Percentiles rank a stretch among this genome's conserved stretches.
These are phyloP conservation scores for Pseudogymnoascus sp. DNA, from an alignment of 2,329 filamentous ascomycete genomes.

Conservation along the genomic window DNA sequence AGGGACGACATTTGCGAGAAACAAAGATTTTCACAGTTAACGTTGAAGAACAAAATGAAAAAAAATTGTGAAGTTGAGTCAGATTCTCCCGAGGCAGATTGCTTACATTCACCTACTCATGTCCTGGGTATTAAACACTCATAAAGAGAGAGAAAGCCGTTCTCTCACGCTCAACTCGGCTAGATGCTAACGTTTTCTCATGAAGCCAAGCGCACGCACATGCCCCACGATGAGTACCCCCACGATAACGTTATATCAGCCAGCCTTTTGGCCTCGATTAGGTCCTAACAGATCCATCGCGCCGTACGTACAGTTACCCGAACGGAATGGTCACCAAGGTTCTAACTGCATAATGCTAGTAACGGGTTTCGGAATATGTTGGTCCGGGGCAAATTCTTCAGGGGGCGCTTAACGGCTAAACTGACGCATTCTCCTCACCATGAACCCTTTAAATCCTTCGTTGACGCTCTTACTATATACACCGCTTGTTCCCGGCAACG, in stretches of 20 bases:
- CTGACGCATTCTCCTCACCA: background rate
- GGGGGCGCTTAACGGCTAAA: background rate
- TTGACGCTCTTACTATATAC: background rate
- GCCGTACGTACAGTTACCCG: background rate
- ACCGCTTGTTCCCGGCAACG: background rate
- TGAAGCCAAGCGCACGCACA: background rate
- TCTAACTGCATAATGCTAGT: background rate
- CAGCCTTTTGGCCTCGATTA: background rate
- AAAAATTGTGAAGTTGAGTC: background rate
- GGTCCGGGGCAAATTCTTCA: background rate
- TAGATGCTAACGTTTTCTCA: background rate
- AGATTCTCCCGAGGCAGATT: background rate
- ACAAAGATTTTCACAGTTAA: background rate
- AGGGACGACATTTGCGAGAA: background rate
- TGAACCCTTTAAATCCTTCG: background rate
- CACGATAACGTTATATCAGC: background rate
- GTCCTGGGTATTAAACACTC: background rate
- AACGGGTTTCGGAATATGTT: background rate
- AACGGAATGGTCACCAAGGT: background rate
- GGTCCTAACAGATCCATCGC: background rate
- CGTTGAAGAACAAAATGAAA: background rate
- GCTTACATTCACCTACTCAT: background rate
- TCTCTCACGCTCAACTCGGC: background rate
- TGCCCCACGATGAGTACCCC: background rate
- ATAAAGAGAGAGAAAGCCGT: background rate